phyloP scores from a whole-genome alignment of 257 asterid species.

The Hygrophila difformis region DNA sequence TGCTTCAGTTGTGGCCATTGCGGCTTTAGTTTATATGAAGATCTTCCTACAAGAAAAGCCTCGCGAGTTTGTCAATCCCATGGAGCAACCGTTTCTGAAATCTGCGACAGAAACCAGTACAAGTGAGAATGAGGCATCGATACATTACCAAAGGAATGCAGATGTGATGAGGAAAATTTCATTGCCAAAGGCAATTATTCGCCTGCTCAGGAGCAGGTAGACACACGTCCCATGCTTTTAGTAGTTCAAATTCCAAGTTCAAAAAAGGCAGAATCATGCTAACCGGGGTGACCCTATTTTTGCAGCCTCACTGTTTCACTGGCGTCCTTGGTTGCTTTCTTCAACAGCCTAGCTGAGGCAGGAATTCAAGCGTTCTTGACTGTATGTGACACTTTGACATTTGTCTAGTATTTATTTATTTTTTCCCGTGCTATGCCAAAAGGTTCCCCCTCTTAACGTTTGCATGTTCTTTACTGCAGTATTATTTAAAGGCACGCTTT shows the following conservation, averaged over 20 bases:
- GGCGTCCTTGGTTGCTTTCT: conserved; percentile 46
- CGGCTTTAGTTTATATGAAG: conserved; percentile 45
- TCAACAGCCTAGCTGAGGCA: conserved; percentile 58
- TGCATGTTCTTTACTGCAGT: conserved; percentile 27
- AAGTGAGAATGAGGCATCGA: neutral
- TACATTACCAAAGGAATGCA: too few relatives aligned
- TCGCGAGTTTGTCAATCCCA: conserved; percentile 4
- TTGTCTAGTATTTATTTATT: too few relatives aligned
- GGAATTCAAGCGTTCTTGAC: conserved; percentile 43
- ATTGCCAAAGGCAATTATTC: conserved; percentile 28
- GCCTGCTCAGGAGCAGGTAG: conserved; percentile 43
- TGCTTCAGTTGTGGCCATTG: conserved; percentile 30
- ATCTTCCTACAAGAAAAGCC: conserved; percentile 31
- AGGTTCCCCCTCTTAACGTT: neutral
- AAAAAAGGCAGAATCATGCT: neutral
- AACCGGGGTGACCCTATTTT: neutral
- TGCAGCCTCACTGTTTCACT: conserved; percentile 43
- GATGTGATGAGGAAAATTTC: conserved; percentile 21
- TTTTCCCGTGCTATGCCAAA: neutral
- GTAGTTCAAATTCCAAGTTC: neutral
- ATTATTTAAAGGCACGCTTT: conserved; percentile 52
- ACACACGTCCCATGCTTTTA: neutral
- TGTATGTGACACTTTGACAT: too few relatives aligned
- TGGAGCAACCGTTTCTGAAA: conserved; percentile 23
- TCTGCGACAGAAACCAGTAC: conserved; percentile 3